These are phyloP conservation scores for Pezicula radicicola DNA, from an alignment of 2,329 filamentous ascomycete genomes.

Conservation along the genomic window DNA sequence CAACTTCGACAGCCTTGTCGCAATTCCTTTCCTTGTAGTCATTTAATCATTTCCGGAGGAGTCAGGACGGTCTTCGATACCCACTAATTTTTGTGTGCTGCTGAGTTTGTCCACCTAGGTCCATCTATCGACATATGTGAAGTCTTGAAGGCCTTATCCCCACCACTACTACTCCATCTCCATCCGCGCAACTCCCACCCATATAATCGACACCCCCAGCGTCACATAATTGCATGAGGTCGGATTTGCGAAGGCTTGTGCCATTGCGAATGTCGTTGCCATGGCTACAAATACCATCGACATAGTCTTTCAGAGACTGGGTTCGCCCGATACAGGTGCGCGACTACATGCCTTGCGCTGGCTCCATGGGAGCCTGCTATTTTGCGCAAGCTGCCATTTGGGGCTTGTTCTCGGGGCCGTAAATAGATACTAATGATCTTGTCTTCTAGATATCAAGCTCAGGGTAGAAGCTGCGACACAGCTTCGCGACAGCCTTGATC, in stretches of 20 bases:
- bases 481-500: slow-evolving; percentile 87
- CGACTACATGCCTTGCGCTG: slow-evolving; percentile 36
- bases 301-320: slow-evolving; percentile 60
- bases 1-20: too few species aligned
- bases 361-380: background rate
- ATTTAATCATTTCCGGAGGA: too few species aligned
- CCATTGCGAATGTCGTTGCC: slow-evolving; percentile 41
- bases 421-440: slow-evolving; percentile 9
- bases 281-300: slow-evolving; percentile 62
- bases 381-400: background rate
- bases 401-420: background rate
- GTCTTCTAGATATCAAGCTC: slow-evolving; percentile 66
- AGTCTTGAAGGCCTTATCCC: too few species aligned
- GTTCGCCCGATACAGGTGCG: slow-evolving; percentile 47
- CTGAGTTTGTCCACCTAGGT: too few species aligned
- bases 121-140: too few species aligned
- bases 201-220: too few species aligned
- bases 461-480: slow-evolving; percentile 82
- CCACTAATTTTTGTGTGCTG: too few species aligned
- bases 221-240: slow-evolving; percentile 18
- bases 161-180: too few species aligned
- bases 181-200: too few species aligned
- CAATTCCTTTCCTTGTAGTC: too few species aligned
- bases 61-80: too few species aligned
- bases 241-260: slow-evolving; percentile 22